Base-by-base conservation (phyloP, 441 rosid species). In the Populus hybrid region DNA sequence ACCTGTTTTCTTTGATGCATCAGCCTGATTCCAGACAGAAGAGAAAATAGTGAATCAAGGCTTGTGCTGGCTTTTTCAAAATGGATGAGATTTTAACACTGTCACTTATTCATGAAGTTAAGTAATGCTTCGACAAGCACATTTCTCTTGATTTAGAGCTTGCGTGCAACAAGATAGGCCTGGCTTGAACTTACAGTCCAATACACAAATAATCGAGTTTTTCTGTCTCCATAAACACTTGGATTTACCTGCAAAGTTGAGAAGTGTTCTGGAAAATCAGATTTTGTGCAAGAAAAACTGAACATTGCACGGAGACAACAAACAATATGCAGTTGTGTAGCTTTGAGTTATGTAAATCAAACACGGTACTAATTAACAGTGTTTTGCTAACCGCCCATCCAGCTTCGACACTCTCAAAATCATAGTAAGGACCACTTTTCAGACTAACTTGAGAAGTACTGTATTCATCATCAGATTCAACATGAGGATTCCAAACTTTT, bases 381-480 rank as follows among this genome's bases (percentile, higher is more conserved):
- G n/a, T 63, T 31, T 2, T 68, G 33, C 85, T 74, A 63, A 92
- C 97, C 86, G 84, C 80, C 97, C 97, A 94, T 73, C 98, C 95
- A 33, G 86, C 85, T 84, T 90, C 90, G 6, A 91, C 38, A 74
- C 86, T 84, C 78, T 94, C 98, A 78, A 79, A 92, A 64, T 26
- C 29, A 28, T 78, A 31, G 63, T 75, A 76, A 69, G 89, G 85
- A 3, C 95, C 97, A 68, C 64, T 81, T 74, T 71, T 72, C n/a
- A 94, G 86, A 69, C 89, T 82, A 16, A 93, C 78, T 59, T 80
- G 88, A 64, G 90, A 84, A 78, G 85, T 78, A 71, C 84, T 87
- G 65, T 82, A 92, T 76, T 93, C 98, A 73, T 84, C 82, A 56
- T 83, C 83, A 14, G 84, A 74, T 71, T 89, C 98, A 11, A 90